Base-by-base conservation (phyloP, 2,329 filamentous ascomycete genomes). In the Pyricularia sp. region DNA sequence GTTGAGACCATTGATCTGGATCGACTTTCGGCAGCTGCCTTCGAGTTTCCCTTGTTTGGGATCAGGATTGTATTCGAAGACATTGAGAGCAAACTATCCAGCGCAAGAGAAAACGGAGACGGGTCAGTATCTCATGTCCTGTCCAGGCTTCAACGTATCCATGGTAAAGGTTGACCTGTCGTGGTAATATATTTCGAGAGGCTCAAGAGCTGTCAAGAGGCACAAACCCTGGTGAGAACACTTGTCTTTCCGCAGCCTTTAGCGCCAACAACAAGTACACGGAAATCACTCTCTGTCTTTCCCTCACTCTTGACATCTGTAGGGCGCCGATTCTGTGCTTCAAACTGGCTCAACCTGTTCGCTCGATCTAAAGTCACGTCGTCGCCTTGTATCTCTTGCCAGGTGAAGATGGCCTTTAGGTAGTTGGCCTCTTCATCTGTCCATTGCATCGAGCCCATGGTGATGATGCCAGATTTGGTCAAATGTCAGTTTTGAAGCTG, bases 201-300 rank as follows among this genome's bases (percentile, higher is more conserved):
- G 23, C 4, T 23, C n/a, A 4, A 14, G 2, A 1, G 9, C 26
- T 61, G n/a, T 25, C 33, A 26, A 2, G 23, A 17, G 64, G n/a
- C 23, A 68, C 67, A 25, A n/a, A 81, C 80, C 71, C 76, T 76
- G 5, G 77, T 78, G 14, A 81, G 69, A 7, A 81, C 73, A 4
- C 79, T 76, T 10, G 80, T 81, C 72, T 82, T 82, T n/a, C 80
- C 80, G 63, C 76, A 77, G 0, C 78, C 78, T 36, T 78, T 76
- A 2, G 75, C 76, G 5, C 80, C 80, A 20, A 81, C 72, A 14
- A 81, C 73, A 30, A 82, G 74, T 26, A 81, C 71, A 63, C 78
- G 75, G 69, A 82, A 78, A 66, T 81, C 78, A 11, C 77, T 79
- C 0, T 71, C 75, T 5, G 72, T 68, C 25, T 72, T 74, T 30